A percentile compares a stretch with the other conserved stretches of the same genome.
These are phyloP conservation scores for Tetrapisispora namnaoensis DNA, from an alignment of 805 yeast species.

Conservation along the genomic window DNA sequence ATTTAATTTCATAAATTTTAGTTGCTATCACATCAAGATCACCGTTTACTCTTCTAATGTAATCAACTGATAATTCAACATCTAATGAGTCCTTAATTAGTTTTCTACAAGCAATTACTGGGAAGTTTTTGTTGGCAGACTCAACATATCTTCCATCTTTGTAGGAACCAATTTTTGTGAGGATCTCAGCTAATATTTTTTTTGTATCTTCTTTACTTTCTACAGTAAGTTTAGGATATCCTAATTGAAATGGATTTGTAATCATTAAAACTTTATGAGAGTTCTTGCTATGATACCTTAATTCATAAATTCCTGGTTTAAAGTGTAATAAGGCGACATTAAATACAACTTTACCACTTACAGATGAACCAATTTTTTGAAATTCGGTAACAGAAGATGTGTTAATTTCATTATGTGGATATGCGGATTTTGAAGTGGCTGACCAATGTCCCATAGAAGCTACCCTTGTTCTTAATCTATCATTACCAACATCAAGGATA, in stretches of 20 bases:
- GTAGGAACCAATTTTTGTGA: constrained; percentile 15
- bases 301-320: constrained; percentile 65
- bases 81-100: constrained; percentile 27
- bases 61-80: constrained; percentile 30
- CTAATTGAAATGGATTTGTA: constrained; percentile 58
- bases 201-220: constrained; percentile 19
- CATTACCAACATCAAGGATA: constrained; percentile 46
- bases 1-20: constrained; percentile 22
- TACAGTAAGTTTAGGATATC: constrained; percentile 30
- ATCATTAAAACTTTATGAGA: constrained; percentile 61
- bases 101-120: constrained; percentile 19
- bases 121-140: constrained; percentile 17
- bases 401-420: constrained; percentile 16
- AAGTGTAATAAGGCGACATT: constrained; percentile 40
- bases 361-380: constrained; percentile 1
- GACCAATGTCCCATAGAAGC: constrained; percentile 62
- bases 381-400: constrained; percentile 9
- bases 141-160: constrained; percentile 18
- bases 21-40: constrained; percentile 21
- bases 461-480: constrained; percentile 46
- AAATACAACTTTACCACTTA: constrained; percentile 42
- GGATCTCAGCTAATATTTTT: constrained; percentile 14
- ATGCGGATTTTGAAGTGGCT: constrained; percentile 33
- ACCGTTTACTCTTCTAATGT: constrained; percentile 23
- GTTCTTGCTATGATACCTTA: constrained; percentile 58